Base-by-base conservation (phyloP, 2,329 filamentous ascomycete genomes). In the Colletotrichum sp. region DNA sequence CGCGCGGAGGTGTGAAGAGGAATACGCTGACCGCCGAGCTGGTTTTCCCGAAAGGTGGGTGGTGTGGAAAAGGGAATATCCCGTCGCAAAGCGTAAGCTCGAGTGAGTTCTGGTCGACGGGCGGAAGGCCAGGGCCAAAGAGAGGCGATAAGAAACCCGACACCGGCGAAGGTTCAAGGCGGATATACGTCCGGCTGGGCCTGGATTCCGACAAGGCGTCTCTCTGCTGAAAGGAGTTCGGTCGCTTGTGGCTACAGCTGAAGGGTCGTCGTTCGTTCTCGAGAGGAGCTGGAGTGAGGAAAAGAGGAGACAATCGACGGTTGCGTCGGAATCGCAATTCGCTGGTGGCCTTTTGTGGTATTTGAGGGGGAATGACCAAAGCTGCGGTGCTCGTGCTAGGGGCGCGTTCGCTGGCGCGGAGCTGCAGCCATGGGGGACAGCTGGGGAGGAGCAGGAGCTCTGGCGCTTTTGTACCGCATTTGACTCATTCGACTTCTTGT, bases 401-500 rank as follows among this genome's bases (percentile, higher is more conserved):
- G 74, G 70, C 70, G 74, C 70, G 65, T 74, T 76, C 65, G 32
- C 74, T 69, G 65, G 64, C 70, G 79, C 79, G 79, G 77, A 76
- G 80, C 79, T 79, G 80, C 52, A 60, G 76, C 78, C 71, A 70
- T 73, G 43, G 75, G 71, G 58, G 76, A 76, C 71, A 70, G n/a
- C 43, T 52, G 43, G 43, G 43, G 61, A 75, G 77, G 78, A 71
- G 75, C 68, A 72, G 80, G 79, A 79, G 77, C 75, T 79, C 81
- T 78, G 74, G 74, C 64, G 79, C 81, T 82, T 84, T 80, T 85
- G 84, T 84, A 85, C 80, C 74, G 71, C 76, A 78, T 77, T 83
- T 84, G 85, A 85, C 83, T 85, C 84, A 85, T 80, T 81, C 74
- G 28, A 34, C 8, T 62, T 34, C 84, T 86, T 86, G 84, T 86